phyloP scores from a whole-genome alignment of 2,329 filamentous ascomycete species.

The Talaromyces sp. region DNA sequence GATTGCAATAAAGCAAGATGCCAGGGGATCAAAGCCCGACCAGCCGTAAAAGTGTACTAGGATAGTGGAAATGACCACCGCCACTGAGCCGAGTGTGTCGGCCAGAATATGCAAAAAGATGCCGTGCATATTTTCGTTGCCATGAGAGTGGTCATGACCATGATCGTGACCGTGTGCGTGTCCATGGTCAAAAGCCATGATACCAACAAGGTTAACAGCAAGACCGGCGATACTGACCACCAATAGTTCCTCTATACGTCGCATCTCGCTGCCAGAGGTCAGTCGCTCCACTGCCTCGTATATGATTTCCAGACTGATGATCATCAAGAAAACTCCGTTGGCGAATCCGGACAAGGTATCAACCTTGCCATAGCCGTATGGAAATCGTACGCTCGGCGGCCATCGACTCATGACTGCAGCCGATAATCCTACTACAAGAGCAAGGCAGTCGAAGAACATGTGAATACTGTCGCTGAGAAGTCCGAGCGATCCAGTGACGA shows the following conservation, averaged over 20 bases:
- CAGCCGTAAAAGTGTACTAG: constrained; percentile 84
- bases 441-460: constrained; percentile 98
- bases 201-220: constrained; percentile 85
- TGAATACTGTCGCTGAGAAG: constrained; percentile 97
- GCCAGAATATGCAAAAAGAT: constrained; percentile 95
- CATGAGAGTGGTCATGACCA: constrained; percentile 50
- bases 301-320: constrained; percentile 93
- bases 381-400: constrained; percentile 83
- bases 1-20: constrained; percentile 87
- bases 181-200: constrained; percentile 74
- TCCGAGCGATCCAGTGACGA: constrained; percentile 85
- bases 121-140: constrained; percentile 97
- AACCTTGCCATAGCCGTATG: constrained; percentile 94
- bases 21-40: constrained; percentile 91
- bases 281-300: constrained; percentile 90
- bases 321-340: constrained; percentile 91
- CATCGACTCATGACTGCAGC: constrained; percentile 95
- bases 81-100: constrained; percentile 88
- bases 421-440: constrained; percentile 81
- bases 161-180: constrained; percentile 49
- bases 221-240: constrained; percentile 83
- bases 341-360: constrained; percentile 95
- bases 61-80: constrained; percentile 86
- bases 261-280: constrained; percentile 76
- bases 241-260: constrained; percentile 79